Percentiles rank a stretch among this genome's conserved stretches.
These are phyloP conservation scores for Termitomyces bulborhizus DNA, from an alignment of 768 basidiomycete genomes.

Conservation along the genomic window DNA sequence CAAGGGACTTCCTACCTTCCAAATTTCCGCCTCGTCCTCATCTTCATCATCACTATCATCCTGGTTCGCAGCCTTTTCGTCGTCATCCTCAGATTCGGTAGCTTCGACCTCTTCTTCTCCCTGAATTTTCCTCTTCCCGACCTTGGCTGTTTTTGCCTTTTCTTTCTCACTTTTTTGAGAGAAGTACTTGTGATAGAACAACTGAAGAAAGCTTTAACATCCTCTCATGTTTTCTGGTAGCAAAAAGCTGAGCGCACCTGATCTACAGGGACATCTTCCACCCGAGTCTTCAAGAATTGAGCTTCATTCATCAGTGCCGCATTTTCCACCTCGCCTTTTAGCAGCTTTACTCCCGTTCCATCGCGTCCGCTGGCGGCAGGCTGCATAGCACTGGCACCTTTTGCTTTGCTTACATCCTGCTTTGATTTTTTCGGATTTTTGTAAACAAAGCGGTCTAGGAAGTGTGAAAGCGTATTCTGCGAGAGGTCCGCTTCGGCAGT, in stretches of 20 bases:
- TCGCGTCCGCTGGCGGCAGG: constrained; percentile 71
- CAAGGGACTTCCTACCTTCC: constrained; percentile 59
- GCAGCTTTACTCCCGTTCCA: constrained; percentile 61
- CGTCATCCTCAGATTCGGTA: constrained; percentile 35
- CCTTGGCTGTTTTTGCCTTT: constrained; percentile 37
- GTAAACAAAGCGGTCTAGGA: constrained; percentile 96
- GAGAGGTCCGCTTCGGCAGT: constrained; percentile 85
- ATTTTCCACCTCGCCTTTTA: constrained; percentile 47
- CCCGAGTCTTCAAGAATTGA: constrained; percentile 62
- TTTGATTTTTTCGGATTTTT: constrained; percentile 83
- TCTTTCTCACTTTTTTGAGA: constrained; percentile 57
- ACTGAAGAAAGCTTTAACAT: constrained; percentile 26
- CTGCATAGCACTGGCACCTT: constrained; percentile 93
- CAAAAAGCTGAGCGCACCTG: constrained; percentile 46
- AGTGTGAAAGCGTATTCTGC: constrained; percentile 88
- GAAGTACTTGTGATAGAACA: constrained; percentile 93
- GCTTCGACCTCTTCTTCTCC: constrained; percentile 30
- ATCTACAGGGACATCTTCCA: constrained; percentile 77
- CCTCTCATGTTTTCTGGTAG: not conserved
- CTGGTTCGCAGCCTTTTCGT: constrained; percentile 31
- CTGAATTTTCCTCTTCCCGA: constrained; percentile 25
- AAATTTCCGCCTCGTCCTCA: constrained; percentile 66
- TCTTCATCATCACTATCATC: constrained; percentile 37
- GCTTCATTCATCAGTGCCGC: constrained; percentile 63
- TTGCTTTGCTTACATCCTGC: constrained; percentile 31